Conservation (phyloP, 441 rosid genomes). For the Daphne laureola region DNA sequence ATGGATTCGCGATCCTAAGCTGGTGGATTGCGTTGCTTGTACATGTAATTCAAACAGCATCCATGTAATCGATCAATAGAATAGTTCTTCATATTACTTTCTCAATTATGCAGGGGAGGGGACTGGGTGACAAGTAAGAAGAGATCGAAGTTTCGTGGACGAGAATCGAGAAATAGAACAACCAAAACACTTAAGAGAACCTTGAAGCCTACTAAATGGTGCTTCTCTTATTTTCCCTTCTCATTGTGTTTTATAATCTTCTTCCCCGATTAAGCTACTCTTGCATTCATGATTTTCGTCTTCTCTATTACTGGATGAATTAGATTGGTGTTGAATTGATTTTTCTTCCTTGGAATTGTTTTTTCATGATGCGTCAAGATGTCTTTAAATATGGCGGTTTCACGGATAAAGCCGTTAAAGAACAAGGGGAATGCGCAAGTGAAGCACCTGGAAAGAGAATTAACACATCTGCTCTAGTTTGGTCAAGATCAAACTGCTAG, state of each 20-base stretch:
- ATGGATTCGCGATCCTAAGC: no score
- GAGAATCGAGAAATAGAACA: neutral
- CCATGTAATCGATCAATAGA: neutral
- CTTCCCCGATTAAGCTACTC: neutral
- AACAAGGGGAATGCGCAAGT: conserved; percentile 63
- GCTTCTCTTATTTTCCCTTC: conserved; percentile 3
- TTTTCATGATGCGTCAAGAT: conserved; percentile 50
- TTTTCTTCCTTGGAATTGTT: neutral
- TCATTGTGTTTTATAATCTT: no score
- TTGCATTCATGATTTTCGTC: conserved; percentile 10
- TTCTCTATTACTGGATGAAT: neutral
- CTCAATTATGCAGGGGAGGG: no score
- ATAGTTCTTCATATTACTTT: no score
- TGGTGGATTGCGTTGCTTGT: no score
- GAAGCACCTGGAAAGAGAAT: conserved; percentile 70
- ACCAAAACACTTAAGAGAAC: conserved; percentile 49
- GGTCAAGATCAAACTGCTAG: conserved; percentile 83
- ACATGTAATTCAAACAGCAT: conserved; percentile 1
- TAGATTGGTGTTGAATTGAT: neutral
- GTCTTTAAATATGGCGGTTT: conserved; percentile 57
- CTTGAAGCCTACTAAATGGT: conserved; percentile 95
- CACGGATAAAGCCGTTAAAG: conserved; percentile 73
- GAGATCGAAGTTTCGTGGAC: no score
- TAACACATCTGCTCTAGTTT: conserved; percentile 71
- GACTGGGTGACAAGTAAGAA: no score